phyloP scores from a whole-genome alignment of 2,329 filamentous ascomycete genomes.

The Nigrospora oryzae region DNA sequence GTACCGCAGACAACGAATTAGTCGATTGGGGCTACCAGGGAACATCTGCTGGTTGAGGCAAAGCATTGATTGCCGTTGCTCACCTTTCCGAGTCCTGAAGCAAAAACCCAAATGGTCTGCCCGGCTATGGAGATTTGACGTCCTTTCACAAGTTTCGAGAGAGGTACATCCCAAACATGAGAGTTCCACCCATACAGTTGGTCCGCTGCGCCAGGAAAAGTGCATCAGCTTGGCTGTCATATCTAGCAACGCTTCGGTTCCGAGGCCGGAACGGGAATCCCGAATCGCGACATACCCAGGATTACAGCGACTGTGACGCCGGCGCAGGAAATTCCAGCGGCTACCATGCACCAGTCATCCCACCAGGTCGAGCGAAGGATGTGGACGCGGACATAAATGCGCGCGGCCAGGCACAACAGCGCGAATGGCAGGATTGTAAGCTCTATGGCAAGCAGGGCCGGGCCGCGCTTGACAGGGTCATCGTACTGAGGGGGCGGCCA shows the following conservation, averaged over 20 bases:
- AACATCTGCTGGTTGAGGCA: too few relatives aligned
- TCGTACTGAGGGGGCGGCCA: conserved; percentile 30
- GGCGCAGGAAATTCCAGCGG: conserved; percentile 14
- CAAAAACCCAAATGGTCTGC: conserved; percentile 29
- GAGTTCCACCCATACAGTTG: conserved; percentile 26
- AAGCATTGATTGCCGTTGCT: too few relatives aligned
- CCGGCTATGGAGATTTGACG: conserved; percentile 28
- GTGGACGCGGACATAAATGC: conserved; percentile 26
- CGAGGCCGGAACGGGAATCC: too few relatives aligned
- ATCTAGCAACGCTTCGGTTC: too few relatives aligned
- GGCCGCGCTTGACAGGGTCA: conserved; percentile 27
- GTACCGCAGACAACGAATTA: too few relatives aligned
- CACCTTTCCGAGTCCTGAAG: conserved; percentile 18
- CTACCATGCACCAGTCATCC: conserved; percentile 34
- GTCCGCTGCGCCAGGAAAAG: conserved; percentile 9
- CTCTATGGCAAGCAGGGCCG: conserved; percentile 26
- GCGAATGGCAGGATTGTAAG: conserved; percentile 23
- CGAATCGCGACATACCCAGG: background rate
- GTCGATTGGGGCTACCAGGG: too few relatives aligned
- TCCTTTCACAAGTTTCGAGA: conserved; percentile 17
- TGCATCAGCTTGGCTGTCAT: too few relatives aligned
- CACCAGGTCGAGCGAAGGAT: conserved; percentile 23
- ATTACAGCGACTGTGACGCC: conserved; percentile 15
- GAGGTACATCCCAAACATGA: conserved; percentile 27
- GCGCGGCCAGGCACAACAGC: conserved; percentile 22